A percentile compares a stretch with the other conserved stretches of the same genome.
Evolutionary conservation across 768 basidiomycete species (phyloP).

Genomic region (Lactifluus volemus): DNA sequence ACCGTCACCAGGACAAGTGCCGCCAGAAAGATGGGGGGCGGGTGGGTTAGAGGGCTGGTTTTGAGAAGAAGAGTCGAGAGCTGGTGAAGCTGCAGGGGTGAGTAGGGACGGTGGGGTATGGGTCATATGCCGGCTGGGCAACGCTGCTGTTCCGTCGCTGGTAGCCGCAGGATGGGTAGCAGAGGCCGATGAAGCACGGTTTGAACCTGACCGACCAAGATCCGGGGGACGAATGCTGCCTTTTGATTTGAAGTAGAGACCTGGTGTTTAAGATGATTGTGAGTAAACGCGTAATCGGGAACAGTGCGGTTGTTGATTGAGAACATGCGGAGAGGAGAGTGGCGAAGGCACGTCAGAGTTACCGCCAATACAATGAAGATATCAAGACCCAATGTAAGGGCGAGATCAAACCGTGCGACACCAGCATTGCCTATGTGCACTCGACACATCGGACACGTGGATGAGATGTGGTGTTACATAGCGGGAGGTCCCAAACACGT

Average conservation of each 20-base stretch:
- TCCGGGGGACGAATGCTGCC: slow-evolving; percentile 64
- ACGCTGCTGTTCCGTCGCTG: slow-evolving; percentile 25
- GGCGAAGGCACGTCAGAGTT: slow-evolving; percentile 12
- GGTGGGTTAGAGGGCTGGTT: slow-evolving; percentile 15
- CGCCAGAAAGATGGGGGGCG: slow-evolving; percentile 25
- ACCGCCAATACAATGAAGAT: slow-evolving; percentile 16
- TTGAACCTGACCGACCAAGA: slow-evolving; percentile 30
- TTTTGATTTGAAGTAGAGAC: slow-evolving; percentile 79
- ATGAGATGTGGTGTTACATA: slow-evolving; percentile 19
- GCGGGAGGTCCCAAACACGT: slow-evolving; percentile 24
- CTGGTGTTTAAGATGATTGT: slow-evolving; percentile 33
- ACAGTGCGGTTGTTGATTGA: slow-evolving; percentile 3
- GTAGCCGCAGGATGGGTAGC: slow-evolving; percentile 24
- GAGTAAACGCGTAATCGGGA: slow-evolving; percentile 10
- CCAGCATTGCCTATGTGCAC: slow-evolving; percentile 20
- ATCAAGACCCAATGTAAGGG: slow-evolving; percentile 11
- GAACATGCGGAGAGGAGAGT: slow-evolving; percentile 16
- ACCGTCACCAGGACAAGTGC: slow-evolving; percentile 98
- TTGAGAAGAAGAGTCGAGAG: slow-evolving; percentile 23
- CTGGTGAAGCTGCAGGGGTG: slow-evolving; percentile 27
- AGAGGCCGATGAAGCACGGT: slow-evolving; percentile 16
- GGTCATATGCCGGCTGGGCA: slow-evolving; percentile 22
- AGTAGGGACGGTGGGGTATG: slow-evolving; percentile 29
- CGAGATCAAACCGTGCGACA: slow-evolving; percentile 16
- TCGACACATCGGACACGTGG: slow-evolving; percentile 32